phyloP scores from a whole-genome alignment of 176 grass and related monocot genomes.

The Calamus simplicifolius region DNA sequence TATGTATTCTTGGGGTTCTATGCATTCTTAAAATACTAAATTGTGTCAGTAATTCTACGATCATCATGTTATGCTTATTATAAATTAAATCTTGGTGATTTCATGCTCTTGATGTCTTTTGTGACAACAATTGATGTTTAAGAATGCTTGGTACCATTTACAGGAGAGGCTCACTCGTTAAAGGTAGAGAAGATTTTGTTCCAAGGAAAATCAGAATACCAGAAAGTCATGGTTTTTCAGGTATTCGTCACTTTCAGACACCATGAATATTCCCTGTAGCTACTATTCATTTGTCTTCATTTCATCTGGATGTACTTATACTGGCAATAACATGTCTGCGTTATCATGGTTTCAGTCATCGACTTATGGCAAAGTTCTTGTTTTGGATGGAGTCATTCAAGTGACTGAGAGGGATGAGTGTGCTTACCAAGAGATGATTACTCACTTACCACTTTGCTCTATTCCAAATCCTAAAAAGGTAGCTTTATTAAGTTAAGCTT shows the following conservation, averaged over 20 bases:
- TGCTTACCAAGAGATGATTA: constrained; percentile 97
- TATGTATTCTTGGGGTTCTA: no score
- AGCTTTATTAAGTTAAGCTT: neutral
- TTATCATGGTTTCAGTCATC: constrained; percentile 41
- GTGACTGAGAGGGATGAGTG: constrained; percentile 87
- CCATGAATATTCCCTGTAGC: no score
- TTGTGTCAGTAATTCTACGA: no score
- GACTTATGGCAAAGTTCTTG: constrained; percentile 87
- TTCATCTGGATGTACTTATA: no score
- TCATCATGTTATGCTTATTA: no score
- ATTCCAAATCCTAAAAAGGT: constrained; percentile 94
- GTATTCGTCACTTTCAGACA: constrained; percentile 12
- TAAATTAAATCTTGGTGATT: no score
- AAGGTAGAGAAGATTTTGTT: constrained; percentile 90
- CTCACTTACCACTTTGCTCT: constrained; percentile 85
- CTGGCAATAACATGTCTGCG: neutral
- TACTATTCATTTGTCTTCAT: no score
- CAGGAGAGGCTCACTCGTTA: constrained; percentile 93
- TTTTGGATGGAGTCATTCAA: constrained; percentile 93
- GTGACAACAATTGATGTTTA: no score
- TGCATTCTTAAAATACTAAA: no score
- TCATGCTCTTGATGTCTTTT: no score
- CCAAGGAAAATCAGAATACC: constrained; percentile 83
- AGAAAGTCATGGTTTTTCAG: constrained; percentile 96
- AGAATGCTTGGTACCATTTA: neutral